Base-by-base conservation (phyloP, 768 basidiomycete genomes). In the Ramaria sp. region DNA sequence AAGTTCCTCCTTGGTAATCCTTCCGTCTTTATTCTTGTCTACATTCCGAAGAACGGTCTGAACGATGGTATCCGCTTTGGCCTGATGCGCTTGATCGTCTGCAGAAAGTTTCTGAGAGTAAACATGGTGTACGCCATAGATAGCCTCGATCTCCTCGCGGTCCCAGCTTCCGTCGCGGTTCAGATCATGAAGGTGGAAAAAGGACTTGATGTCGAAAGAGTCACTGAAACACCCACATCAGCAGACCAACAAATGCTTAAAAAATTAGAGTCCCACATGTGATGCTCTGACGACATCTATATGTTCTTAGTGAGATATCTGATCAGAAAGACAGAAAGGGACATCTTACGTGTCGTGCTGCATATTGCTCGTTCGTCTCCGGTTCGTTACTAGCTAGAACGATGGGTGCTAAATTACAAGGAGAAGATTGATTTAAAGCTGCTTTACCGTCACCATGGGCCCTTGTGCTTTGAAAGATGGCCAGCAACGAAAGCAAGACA, bases 141-240 rank as follows among this genome's bases (percentile, higher is more conserved):
- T 83, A 19, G 93, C 92, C 69, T 96, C 88, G 59, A 99, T 87
- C 69, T 99, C 95, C 54, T 84, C 83, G 58, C 75, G 75, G 67
- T 90, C 85, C 84, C 91, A 91, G 53, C 78, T 64, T 0, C 90
- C 90, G 65, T 98, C 83, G 39, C 82, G 73, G 71, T 98, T 83
- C 57, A 99, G 75, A 71, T 99, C 95, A 71, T 99, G 95, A 12
- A 99, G 74, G 59, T 88, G 84, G 79, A 96, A 95, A 81, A 99
- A 99, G 68, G 91, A 89, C 63, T 82, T 76, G 43, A 81, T 71
- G 65, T 87, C 92, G 62, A 90, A 95, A 41, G 82, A 80, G 66
- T 91, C 88, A 58, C 91, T 92, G 64, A 19, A 57, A 13, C 31
- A 45, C 3, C 3, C 27, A 27, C 27, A 27, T 27, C 27, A 27